Percentiles rank a stretch among this genome's conserved stretches.
Conservation (phyloP, 2,329 filamentous ascomycete genomes). For the Celoporthe dispersa region DNA sequence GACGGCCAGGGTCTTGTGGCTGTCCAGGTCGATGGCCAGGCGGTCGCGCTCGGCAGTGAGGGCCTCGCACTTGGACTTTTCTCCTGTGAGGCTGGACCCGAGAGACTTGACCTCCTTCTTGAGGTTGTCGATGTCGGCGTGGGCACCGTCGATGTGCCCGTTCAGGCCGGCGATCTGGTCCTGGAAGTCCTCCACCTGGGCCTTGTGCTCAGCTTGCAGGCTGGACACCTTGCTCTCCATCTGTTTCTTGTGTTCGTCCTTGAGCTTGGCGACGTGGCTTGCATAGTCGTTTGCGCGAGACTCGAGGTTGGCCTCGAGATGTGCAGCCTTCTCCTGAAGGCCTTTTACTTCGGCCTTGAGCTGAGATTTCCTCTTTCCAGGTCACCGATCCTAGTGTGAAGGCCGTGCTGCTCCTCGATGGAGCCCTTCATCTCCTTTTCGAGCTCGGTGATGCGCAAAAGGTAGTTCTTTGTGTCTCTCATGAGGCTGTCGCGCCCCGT, state of each 20-base stretch:
- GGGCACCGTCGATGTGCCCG: slow-evolving; percentile 26
- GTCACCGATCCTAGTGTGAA: slow-evolving; percentile 27
- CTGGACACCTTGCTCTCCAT: slow-evolving; percentile 17
- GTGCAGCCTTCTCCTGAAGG: slow-evolving; percentile 19
- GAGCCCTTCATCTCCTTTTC: slow-evolving; percentile 30
- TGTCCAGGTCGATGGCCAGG: slow-evolving; percentile 20
- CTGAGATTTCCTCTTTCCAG: slow-evolving; percentile 27
- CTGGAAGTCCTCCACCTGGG: slow-evolving; percentile 21
- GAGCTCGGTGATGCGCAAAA: slow-evolving; percentile 30
- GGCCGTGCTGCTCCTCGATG: slow-evolving; percentile 25
- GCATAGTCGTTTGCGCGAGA: slow-evolving; percentile 21
- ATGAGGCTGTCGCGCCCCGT: slow-evolving; percentile 25
- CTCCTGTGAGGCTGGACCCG: slow-evolving; percentile 4
- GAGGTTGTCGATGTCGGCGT: slow-evolving; percentile 22
- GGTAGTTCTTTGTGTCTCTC: slow-evolving; percentile 26
- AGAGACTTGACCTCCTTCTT: slow-evolving; percentile 18
- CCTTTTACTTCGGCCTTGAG: slow-evolving; percentile 17
- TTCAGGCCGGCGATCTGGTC: slow-evolving; percentile 25
- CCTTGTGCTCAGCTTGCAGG: slow-evolving; percentile 18
- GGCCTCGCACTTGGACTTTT: slow-evolving; percentile 17
- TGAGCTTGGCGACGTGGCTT: slow-evolving; percentile 22
- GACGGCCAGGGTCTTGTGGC: slow-evolving; percentile 20
- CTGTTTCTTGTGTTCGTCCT: slow-evolving; percentile 23
- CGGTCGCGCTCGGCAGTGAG: slow-evolving; percentile 24
- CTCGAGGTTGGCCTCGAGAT: slow-evolving; percentile 19